Evolutionary conservation across 805 yeast genomes (phyloP).

Genomic region (Sugiyamaella qingdaonensis): DNA sequence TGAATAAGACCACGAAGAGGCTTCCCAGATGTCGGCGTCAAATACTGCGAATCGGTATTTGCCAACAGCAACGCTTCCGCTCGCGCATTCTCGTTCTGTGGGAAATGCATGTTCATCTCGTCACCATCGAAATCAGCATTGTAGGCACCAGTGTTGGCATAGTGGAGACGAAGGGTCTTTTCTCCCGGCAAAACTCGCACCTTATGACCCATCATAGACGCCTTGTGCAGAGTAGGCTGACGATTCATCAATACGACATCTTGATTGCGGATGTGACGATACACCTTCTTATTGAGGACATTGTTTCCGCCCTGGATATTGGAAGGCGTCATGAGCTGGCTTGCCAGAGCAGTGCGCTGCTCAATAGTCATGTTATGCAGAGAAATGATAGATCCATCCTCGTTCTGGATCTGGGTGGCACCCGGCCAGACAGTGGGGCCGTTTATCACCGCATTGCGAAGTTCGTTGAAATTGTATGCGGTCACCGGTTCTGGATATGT

Average conservation of each 20-base stretch:
- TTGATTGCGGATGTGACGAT: slow-evolving; percentile 87
- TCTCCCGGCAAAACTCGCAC: slow-evolving; percentile 97
- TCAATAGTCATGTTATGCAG: slow-evolving; percentile 85
- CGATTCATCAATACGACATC: slow-evolving; percentile 98
- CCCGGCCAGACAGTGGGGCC: slow-evolving; percentile 99
- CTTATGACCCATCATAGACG: slow-evolving; percentile 99
- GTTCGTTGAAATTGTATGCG: slow-evolving; percentile 78
- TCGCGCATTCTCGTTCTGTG: slow-evolving; percentile 97
- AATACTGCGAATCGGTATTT: slow-evolving; percentile 93
- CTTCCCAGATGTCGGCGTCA: slow-evolving; percentile 97
- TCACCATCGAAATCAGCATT: slow-evolving; percentile 99
- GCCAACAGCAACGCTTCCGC: slow-evolving; percentile 95
- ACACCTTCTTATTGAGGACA: slow-evolving; percentile 84
- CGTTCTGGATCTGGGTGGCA: slow-evolving; percentile 92
- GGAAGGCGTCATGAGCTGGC: slow-evolving; percentile 87
- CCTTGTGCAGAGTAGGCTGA: slow-evolving; percentile 98
- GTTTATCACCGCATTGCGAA: slow-evolving; percentile 91
- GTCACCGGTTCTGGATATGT: slow-evolving; percentile 99
- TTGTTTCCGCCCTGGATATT: slow-evolving; percentile 41
- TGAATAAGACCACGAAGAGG: slow-evolving; percentile 98
- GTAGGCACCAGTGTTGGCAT: slow-evolving; percentile 99
- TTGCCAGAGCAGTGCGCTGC: slow-evolving; percentile 92
- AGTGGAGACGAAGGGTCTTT: slow-evolving; percentile 91
- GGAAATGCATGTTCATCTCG: slow-evolving; percentile 98
- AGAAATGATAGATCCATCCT: slow-evolving; percentile 81